These are phyloP conservation scores for Pichia nanzhaoensis DNA, from an alignment of 805 yeast genomes.

Conservation along the genomic window DNA sequence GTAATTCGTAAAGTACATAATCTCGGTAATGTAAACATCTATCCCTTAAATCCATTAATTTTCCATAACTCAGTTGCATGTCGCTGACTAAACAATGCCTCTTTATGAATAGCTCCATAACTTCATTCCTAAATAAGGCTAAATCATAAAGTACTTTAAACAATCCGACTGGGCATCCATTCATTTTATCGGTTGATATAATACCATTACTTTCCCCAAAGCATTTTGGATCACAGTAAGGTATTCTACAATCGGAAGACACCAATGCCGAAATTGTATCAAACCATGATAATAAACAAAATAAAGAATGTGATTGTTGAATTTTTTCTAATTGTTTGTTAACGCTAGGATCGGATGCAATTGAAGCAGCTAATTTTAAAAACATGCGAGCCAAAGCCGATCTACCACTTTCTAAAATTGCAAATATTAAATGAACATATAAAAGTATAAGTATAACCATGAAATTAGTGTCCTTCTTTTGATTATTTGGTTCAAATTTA, in stretches of 20 bases:
- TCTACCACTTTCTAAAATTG: slow-evolving; percentile 48
- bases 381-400: slow-evolving; percentile 45
- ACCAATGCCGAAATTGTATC: slow-evolving; percentile 51
- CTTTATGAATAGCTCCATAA: slow-evolving; percentile 4
- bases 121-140: slow-evolving; percentile 1
- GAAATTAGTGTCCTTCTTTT: slow-evolving; percentile 34
- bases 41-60: slow-evolving; percentile 5
- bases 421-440: slow-evolving; percentile 48
- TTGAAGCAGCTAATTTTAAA: slow-evolving; percentile 42
- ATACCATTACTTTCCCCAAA: slow-evolving; percentile 39
- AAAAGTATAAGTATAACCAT: slow-evolving; percentile 45
- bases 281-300: slow-evolving; percentile 52
- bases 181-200: slow-evolving; percentile 45
- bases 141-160: slow-evolving; percentile 34
- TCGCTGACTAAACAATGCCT: background rate
- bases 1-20: slow-evolving; percentile 31
- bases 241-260: slow-evolving; percentile 50
- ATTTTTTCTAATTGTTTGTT: slow-evolving; percentile 36
- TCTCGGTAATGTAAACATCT: slow-evolving; percentile 37
- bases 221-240: slow-evolving; percentile 47
- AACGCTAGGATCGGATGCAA: slow-evolving; percentile 42
- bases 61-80: background rate
- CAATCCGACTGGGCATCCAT: slow-evolving; percentile 57
- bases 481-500: slow-evolving; percentile 29
- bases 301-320: slow-evolving; percentile 42